Conservation (phyloP, 2,329 filamentous ascomycete genomes). For the Penicillium sp. region DNA sequence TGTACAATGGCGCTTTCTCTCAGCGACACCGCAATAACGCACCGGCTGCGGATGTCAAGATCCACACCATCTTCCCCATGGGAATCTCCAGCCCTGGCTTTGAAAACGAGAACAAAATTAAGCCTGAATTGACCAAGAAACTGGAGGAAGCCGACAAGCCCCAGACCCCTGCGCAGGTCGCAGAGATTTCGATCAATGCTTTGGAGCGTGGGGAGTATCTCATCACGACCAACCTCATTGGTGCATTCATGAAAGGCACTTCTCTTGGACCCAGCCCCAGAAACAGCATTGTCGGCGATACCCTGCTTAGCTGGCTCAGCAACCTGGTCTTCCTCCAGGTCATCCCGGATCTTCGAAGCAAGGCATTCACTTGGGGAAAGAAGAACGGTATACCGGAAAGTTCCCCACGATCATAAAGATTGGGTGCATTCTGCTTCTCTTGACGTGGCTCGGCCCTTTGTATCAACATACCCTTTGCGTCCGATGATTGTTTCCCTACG, state of each 20-base stretch:
- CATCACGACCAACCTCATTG: conserved; percentile 74
- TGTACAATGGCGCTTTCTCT: conserved; percentile 71
- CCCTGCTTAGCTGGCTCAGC: conserved; percentile 55
- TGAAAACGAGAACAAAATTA: conserved; percentile 72
- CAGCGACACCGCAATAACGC: conserved; percentile 39
- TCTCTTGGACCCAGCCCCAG: conserved; percentile 55
- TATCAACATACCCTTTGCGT: conserved; percentile 31
- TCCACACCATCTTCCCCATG: conserved; percentile 82
- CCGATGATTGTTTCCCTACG: not conserved
- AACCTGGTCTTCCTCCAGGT: conserved; percentile 58
- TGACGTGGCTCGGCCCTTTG: conserved; percentile 9
- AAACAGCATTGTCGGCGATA: conserved; percentile 56
- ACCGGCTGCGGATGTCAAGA: conserved; percentile 66
- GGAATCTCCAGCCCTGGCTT: conserved; percentile 78
- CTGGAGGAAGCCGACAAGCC: conserved; percentile 81
- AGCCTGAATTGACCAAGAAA: conserved; percentile 76
- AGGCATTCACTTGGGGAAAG: conserved; percentile 60
- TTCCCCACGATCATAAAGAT: conserved; percentile 6
- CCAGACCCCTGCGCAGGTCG: conserved; percentile 77
- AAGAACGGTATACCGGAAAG: conserved; percentile 49
- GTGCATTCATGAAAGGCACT: conserved; percentile 67
- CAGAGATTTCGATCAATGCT: conserved; percentile 66
- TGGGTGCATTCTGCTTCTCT: not conserved
- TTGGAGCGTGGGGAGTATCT: conserved; percentile 80
- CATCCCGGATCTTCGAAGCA: conserved; percentile 58